Conservation (phyloP, 352 stramenopile genomes). For the Pythium diclinum region DNA sequence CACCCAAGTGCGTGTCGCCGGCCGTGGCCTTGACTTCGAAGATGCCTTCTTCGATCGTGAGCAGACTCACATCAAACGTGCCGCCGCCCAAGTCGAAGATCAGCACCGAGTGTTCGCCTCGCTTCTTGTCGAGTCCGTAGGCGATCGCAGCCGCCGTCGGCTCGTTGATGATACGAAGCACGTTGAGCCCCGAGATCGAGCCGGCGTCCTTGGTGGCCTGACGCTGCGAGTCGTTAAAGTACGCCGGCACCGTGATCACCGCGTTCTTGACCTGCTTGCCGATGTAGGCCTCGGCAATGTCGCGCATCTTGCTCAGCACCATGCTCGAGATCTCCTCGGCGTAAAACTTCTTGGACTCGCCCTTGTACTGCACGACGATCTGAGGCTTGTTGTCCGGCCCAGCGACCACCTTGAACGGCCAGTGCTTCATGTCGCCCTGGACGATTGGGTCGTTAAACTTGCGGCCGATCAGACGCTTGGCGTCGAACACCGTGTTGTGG, state of each 20-base stretch:
- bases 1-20: slow-evolving; percentile 92
- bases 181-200: slow-evolving; percentile 29
- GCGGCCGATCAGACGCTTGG: slow-evolving; percentile 83
- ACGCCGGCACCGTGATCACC: slow-evolving; percentile 28
- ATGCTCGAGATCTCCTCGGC: slow-evolving; percentile 69
- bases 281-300: slow-evolving; percentile 35
- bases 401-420: slow-evolving; percentile 89
- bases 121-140: slow-evolving; percentile 96
- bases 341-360: slow-evolving; percentile 49
- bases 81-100: slow-evolving; percentile 96
- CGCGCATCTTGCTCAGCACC: slow-evolving; percentile 56
- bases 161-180: slow-evolving; percentile 89
- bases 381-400: slow-evolving; percentile 75
- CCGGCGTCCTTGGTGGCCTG: slow-evolving; percentile 31
- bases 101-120: slow-evolving; percentile 91
- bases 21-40: slow-evolving; percentile 96
- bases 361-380: slow-evolving; percentile 35
- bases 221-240: slow-evolving; percentile 32
- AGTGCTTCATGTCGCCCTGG: slow-evolving; percentile 62
- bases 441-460: slow-evolving; percentile 88
- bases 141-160: slow-evolving; percentile 92
- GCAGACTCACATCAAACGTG: slow-evolving; percentile 93
- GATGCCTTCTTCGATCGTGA: slow-evolving; percentile 95
- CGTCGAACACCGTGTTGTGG: slow-evolving; percentile 31
- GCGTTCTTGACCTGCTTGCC: slow-evolving; percentile 31